phyloP scores from a whole-genome alignment of 441 rosid genomes.

The Dalechampia spathulata region DNA sequence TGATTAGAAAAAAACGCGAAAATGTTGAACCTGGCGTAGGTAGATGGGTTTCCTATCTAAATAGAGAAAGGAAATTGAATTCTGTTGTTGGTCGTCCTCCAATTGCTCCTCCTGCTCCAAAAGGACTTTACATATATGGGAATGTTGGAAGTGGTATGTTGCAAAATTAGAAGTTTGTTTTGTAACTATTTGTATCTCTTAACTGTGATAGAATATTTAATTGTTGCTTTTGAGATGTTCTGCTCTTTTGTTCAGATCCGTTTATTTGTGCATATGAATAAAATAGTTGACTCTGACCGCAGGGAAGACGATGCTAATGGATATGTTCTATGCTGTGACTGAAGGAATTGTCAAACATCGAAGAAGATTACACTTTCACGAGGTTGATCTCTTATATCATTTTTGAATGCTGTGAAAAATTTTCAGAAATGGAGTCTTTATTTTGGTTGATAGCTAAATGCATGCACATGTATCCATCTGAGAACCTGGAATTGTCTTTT shows the following conservation, averaged over 20 bases:
- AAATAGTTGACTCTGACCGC: slow-evolving; percentile 10
- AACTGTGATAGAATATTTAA: too few relatives aligned
- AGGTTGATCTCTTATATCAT: slow-evolving; percentile 35
- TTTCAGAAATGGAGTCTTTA: too few relatives aligned
- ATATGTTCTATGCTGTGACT: slow-evolving; percentile 81
- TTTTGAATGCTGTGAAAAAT: background rate
- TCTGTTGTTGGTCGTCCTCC: slow-evolving; percentile 69
- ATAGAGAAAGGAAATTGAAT: slow-evolving; percentile 77
- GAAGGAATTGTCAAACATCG: slow-evolving; percentile 63
- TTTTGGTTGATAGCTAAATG: slow-evolving; percentile 4
- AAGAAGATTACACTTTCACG: slow-evolving; percentile 78
- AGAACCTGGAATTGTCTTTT: background rate
- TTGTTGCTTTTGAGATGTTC: background rate
- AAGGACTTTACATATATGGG: slow-evolving; percentile 85
- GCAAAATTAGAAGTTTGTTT: background rate
- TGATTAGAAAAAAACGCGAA: slow-evolving; percentile 34
- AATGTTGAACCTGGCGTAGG: slow-evolving; percentile 84
- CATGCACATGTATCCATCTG: background rate
- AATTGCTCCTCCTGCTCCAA: slow-evolving; percentile 68
- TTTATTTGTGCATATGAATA: slow-evolving; percentile 7
- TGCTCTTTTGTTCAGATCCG: slow-evolving; percentile 4
- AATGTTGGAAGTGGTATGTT: slow-evolving; percentile 86
- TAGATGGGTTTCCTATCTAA: slow-evolving; percentile 90
- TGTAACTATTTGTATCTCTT: background rate
- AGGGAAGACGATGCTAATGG: slow-evolving; percentile 99